Percentiles rank a stretch among this genome's conserved stretches.
Conservation (phyloP, 495 filamentous ascomycete species). For the Hypoxylon lenormandii region DNA sequence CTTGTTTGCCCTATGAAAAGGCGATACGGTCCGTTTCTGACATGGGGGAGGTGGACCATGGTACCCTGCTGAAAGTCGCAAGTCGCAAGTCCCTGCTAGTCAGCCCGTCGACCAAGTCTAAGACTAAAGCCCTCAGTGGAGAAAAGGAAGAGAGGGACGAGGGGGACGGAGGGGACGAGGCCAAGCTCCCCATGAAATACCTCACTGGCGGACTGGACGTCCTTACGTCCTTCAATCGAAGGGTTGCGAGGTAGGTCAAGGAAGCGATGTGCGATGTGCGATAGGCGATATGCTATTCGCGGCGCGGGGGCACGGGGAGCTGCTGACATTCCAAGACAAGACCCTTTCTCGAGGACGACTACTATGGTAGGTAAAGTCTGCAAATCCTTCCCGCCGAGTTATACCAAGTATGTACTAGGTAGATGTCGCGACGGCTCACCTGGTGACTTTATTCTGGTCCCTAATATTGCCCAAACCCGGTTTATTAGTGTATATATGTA, state of each 20-base stretch:
- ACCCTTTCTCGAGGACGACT: conserved; percentile 4
- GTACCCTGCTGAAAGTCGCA: conserved; percentile 45
- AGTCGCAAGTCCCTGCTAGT: conserved; percentile 50
- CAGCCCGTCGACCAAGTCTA: conserved; percentile 48
- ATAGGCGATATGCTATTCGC: not conserved
- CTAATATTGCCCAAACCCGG: conserved; percentile 35
- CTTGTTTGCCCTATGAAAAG: conserved; percentile 53
- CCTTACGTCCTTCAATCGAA: conserved; percentile 41
- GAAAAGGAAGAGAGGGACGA: too few relatives aligned
- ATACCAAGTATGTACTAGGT: too few relatives aligned
- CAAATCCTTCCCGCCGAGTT: conserved; percentile 47
- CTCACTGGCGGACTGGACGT: conserved; percentile 45
- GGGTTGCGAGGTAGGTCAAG: too few relatives aligned
- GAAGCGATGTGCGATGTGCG: too few relatives aligned
- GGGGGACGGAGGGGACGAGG: conserved; percentile 29
- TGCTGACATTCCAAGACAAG: conserved; percentile 41
- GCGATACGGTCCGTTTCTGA: conserved; percentile 49
- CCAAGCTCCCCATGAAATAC: conserved; percentile 47
- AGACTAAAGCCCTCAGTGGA: conserved; percentile 47
- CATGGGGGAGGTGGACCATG: conserved; percentile 49
- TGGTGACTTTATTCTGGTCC: conserved; percentile 38
- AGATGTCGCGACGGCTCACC: conserved; percentile 41
- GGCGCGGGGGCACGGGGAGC: conserved; percentile 23
- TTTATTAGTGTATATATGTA: conserved; percentile 3
- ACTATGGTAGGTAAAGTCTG: conserved; percentile 8